Conservation (phyloP, 2,329 filamentous ascomycete species). For the Scopulariopsis brevicaulis region DNA sequence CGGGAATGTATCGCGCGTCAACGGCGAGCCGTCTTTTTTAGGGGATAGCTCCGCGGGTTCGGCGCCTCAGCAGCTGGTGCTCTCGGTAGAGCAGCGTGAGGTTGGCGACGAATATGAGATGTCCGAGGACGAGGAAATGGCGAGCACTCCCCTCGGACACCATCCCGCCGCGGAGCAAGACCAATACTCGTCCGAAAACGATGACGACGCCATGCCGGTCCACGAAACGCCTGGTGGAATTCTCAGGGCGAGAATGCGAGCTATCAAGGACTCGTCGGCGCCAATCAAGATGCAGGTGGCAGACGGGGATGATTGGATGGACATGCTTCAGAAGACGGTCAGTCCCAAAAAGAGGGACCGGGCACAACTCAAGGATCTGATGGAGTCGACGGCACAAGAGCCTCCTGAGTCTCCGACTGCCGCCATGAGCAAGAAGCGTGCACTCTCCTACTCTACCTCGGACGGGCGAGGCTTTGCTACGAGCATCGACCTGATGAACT, state of each 20-base stretch:
- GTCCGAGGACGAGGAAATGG: constrained; percentile 60
- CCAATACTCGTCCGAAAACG: constrained; percentile 39
- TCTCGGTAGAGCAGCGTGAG: constrained; percentile 40
- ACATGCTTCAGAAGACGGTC: constrained; percentile 87
- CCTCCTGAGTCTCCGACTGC: constrained; percentile 6
- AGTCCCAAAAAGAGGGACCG: constrained; percentile 90
- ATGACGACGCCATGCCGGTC: constrained; percentile 31
- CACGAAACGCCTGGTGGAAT: constrained; percentile 48
- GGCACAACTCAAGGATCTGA: constrained; percentile 49
- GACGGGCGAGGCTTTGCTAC: constrained; percentile 58
- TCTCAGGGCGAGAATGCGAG: constrained; percentile 52
- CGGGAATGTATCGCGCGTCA: constrained; percentile 23
- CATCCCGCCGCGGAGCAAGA: constrained; percentile 68
- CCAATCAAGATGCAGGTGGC: constrained; percentile 49
- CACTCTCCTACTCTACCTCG: neutral
- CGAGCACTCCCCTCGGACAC: constrained; percentile 64
- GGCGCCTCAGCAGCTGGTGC: constrained; percentile 48
- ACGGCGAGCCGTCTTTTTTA: constrained; percentile 73
- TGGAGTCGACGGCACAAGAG: constrained; percentile 33
- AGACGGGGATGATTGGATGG: constrained; percentile 79
- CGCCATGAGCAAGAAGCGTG: constrained; percentile 5
- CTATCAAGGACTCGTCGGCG: constrained; percentile 46
- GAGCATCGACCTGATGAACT: constrained; percentile 94
- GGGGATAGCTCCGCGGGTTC: constrained; percentile 82
- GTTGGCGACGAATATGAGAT: constrained; percentile 69